phyloP scores from a whole-genome alignment of 805 yeast species.

The Kodamaea nitidulidarum region DNA sequence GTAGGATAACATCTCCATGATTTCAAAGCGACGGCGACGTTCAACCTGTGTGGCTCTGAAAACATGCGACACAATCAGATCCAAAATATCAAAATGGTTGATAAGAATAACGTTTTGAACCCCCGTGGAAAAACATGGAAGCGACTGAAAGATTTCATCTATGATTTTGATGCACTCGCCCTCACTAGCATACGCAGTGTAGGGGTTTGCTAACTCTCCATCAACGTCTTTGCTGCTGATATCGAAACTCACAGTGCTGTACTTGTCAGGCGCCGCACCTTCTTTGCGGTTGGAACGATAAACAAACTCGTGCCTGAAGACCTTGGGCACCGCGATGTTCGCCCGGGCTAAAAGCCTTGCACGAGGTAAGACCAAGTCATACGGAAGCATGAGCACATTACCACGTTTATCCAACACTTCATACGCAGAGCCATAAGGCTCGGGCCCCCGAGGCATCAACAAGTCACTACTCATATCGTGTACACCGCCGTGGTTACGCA shows the following conservation, averaged over 20 bases:
- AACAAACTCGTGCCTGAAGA: slow-evolving; percentile 75
- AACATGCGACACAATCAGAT: slow-evolving; percentile 59
- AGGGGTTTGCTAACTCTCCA: slow-evolving; percentile 35
- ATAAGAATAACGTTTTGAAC: slow-evolving; percentile 59
- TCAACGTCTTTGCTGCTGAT: slow-evolving; percentile 47
- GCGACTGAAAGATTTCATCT: slow-evolving; percentile 62
- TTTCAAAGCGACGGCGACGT: slow-evolving; percentile 53
- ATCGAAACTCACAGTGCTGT: slow-evolving; percentile 84
- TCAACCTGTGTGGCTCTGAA: slow-evolving; percentile 77
- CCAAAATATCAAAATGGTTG: slow-evolving; percentile 78
- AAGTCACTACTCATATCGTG: slow-evolving; percentile 62
- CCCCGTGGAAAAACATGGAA: slow-evolving; percentile 64
- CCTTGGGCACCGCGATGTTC: slow-evolving; percentile 50
- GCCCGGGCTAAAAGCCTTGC: slow-evolving; percentile 77
- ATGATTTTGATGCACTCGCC: slow-evolving; percentile 85
- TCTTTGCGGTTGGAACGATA: slow-evolving; percentile 62
- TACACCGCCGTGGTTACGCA: slow-evolving; percentile 81
- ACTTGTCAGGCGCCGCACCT: slow-evolving; percentile 64
- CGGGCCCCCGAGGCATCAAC: slow-evolving; percentile 77
- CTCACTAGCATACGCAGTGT: slow-evolving; percentile 47
- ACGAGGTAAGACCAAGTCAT: slow-evolving; percentile 84
- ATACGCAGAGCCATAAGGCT: slow-evolving; percentile 60
- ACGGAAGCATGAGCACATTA: slow-evolving; percentile 81
- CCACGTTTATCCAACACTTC: slow-evolving; percentile 86
- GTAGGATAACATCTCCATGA: slow-evolving; percentile 70